A percentile compares a stretch with the other conserved stretches of the same genome.
Conservation (phyloP, 306 rosid species). For the Prunus mira region DNA sequence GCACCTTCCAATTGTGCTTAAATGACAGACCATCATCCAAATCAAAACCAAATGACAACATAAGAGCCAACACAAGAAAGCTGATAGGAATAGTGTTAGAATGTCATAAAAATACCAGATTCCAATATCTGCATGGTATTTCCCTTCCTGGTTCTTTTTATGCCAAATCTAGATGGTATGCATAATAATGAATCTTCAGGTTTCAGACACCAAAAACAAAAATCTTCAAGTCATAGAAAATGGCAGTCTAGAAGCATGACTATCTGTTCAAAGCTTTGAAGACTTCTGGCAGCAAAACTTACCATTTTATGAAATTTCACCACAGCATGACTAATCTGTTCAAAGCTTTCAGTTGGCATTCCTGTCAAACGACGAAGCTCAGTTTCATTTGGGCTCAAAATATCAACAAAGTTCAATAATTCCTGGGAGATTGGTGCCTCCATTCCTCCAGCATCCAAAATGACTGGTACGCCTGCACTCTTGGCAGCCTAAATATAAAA, state of each 20-base stretch:
- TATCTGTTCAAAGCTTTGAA: not conserved
- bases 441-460: constrained; percentile 86
- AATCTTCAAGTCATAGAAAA: not conserved
- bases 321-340: constrained; percentile 60
- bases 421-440: constrained; percentile 69
- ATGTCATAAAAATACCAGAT: not conserved
- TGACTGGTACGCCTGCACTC: constrained; percentile 70
- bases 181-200: not conserved
- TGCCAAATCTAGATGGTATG: not conserved
- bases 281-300: constrained; percentile 24
- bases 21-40: not conserved
- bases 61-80: not conserved
- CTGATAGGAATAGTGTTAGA: not conserved
- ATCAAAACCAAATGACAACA: not conserved
- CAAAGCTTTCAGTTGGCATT: constrained; percentile 65
- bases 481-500: constrained; percentile 66
- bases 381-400: constrained; percentile 85
- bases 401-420: constrained; percentile 60
- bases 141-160: not conserved
- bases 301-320: constrained; percentile 73
- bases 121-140: not conserved
- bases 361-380: constrained; percentile 80
- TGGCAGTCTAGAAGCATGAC: not conserved
- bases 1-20: not conserved
- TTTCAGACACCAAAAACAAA: not conserved